Base-by-base conservation (phyloP, 371 early-diverging fungal genomes). In the Phascolomyces articulosus region DNA sequence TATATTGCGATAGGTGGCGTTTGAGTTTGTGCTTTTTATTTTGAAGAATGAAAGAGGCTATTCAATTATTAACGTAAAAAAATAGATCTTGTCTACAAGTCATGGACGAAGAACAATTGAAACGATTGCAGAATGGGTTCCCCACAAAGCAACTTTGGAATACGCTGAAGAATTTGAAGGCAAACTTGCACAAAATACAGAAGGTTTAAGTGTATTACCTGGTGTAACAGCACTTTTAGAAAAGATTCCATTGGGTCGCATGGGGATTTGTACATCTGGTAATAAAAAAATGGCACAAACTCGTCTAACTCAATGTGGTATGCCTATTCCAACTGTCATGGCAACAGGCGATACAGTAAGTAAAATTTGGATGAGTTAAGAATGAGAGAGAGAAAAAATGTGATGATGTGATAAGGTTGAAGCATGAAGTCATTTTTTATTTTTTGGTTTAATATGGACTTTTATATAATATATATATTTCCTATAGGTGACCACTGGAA, bases 81-180 rank as follows among this genome's bases (percentile, higher is more conserved):
- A 18, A 16, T 66, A 76, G 58, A 68, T 68, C 26, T 66, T 83
- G 44, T 74, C 65, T 18, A 71, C 69, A 29, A 78, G 78, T 7
- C 83, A 83, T 60, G 83, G 83, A 16, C 68, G 76, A 10, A 69
- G 78, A 62, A 83, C 78, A 3, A 76, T 83, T 29, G 83, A 79
- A 23, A 83, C 83, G 1, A 44, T 83, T 21, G 58, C 70, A 13
- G 55, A 64, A 21, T 78, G 78, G 78, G 62, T 68, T 1, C 83
- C 83, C 15, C 58, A 73, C 10, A 40, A 72, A 21, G 83, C 80
- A 16, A 77, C 73, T 4, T 51, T 26, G 9, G 74, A 78, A 47
- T n/a, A 67, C 20, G 80, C 71, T 4, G 72, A 70, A n/a, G 63
- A 64, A 24, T 67, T 67, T 10, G 83, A 83, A 57, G 60, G 61